Conservation (phyloP, 345 rosid genomes). For the Balakata baccata region DNA sequence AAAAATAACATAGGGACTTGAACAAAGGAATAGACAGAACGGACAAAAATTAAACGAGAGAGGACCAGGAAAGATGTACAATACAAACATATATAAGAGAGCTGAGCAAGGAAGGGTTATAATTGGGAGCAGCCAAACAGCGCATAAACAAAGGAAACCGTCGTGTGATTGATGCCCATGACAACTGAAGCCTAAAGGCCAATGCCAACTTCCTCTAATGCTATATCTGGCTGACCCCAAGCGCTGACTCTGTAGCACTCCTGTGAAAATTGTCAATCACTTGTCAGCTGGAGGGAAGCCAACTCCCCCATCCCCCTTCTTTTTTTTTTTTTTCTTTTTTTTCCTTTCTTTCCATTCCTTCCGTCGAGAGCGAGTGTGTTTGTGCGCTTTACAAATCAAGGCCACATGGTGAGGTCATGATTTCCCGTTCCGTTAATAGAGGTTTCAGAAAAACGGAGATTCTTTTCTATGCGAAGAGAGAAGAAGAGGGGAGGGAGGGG, state of each 20-base stretch:
- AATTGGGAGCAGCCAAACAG: too few relatives aligned
- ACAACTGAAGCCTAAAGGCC: neutral
- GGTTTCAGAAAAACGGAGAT: neutral
- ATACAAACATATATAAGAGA: too few relatives aligned
- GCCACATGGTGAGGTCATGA: too few relatives aligned
- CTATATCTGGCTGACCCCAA: conserved; percentile 11
- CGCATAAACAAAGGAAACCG: too few relatives aligned
- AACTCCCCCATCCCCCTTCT: neutral
- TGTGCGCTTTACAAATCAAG: too few relatives aligned
- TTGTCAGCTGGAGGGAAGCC: conserved; percentile 47
- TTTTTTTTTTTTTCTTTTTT: neutral
- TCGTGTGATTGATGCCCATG: neutral
- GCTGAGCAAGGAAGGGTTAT: too few relatives aligned
- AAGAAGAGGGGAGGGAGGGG: neutral
- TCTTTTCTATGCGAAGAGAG: neutral
- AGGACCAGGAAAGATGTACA: too few relatives aligned
- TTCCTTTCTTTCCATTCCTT: neutral
- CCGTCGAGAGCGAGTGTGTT: neutral
- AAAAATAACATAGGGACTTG: too few relatives aligned
- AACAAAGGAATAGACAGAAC: too few relatives aligned
- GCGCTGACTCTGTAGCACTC: conserved; percentile 18
- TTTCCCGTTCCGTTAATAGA: conserved; percentile 26
- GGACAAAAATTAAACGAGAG: too few relatives aligned
- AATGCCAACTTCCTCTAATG: neutral
- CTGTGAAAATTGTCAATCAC: too few relatives aligned